phyloP scores from a whole-genome alignment of 306 rosid genomes.

The Medicago truncatula region DNA sequence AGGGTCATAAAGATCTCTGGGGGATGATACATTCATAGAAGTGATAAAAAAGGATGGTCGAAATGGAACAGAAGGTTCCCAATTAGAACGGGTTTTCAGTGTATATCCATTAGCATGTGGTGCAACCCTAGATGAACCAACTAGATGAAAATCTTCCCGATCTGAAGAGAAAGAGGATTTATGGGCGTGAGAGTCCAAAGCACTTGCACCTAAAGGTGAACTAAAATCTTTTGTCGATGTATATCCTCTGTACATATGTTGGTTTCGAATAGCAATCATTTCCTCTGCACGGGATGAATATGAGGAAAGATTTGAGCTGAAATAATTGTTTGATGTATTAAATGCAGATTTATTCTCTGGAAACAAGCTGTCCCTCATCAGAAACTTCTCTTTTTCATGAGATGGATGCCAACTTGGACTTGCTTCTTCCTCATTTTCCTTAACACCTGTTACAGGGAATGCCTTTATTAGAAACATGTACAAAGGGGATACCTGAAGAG shows the following conservation, averaged over 20 bases:
- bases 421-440: conserved; percentile 53
- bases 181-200: conserved; percentile 37
- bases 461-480: conserved; percentile 46
- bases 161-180: conserved; percentile 58
- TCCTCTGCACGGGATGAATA: conserved; percentile 54
- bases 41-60: conserved; percentile 82
- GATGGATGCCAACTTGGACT: conserved; percentile 47
- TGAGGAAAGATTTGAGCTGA: conserved; percentile 48
- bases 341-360: conserved; percentile 56
- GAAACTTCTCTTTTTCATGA: conserved; percentile 54
- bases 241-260: conserved; percentile 44
- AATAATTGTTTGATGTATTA: conserved; percentile 52
- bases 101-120: conserved; percentile 49
- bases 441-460: conserved; percentile 58
- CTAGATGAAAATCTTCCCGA: conserved; percentile 45
- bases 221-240: conserved; percentile 37
- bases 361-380: conserved; percentile 48
- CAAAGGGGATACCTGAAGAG: conserved; percentile 47
- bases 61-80: conserved; percentile 97
- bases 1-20: conserved; percentile 72
- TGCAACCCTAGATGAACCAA: conserved; percentile 47
- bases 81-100: conserved; percentile 59
- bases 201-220: conserved; percentile 38
- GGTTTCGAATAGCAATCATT: conserved; percentile 45
- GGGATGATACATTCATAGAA: conserved; percentile 53